These are phyloP conservation scores for Tuber borchii DNA, from an alignment of 495 filamentous ascomycete species.

Conservation along the genomic window DNA sequence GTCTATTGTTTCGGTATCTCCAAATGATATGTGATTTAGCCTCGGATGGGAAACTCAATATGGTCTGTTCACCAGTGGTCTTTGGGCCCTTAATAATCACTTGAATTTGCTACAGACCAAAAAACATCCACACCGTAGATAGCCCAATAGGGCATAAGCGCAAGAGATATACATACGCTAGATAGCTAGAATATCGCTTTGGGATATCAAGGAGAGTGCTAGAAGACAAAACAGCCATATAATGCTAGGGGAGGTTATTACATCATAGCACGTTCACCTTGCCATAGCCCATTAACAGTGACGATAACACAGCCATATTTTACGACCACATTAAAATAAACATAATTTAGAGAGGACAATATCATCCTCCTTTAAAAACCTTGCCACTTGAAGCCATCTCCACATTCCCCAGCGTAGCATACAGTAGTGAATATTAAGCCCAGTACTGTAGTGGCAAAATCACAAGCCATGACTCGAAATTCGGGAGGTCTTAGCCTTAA, in stretches of 20 bases:
- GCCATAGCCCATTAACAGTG: background rate
- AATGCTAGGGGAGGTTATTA: no score
- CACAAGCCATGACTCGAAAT: background rate
- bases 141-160: no score
- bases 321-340: background rate
- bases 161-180: no score
- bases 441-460: background rate
- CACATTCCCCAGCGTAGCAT: background rate
- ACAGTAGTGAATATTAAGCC: background rate
- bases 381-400: background rate
- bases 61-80: background rate
- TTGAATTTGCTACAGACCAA: no score
- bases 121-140: no score
- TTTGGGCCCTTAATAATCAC: no score
- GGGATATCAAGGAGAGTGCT: no score
- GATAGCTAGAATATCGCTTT: no score
- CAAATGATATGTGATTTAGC: background rate
- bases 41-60: background rate
- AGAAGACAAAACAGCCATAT: no score
- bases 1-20: background rate
- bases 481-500: background rate
- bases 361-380: background rate
- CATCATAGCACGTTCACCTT: no score
- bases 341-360: background rate
- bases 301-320: background rate